phyloP scores from a whole-genome alignment of 345 rosid genomes.

The Arabis alpina region DNA sequence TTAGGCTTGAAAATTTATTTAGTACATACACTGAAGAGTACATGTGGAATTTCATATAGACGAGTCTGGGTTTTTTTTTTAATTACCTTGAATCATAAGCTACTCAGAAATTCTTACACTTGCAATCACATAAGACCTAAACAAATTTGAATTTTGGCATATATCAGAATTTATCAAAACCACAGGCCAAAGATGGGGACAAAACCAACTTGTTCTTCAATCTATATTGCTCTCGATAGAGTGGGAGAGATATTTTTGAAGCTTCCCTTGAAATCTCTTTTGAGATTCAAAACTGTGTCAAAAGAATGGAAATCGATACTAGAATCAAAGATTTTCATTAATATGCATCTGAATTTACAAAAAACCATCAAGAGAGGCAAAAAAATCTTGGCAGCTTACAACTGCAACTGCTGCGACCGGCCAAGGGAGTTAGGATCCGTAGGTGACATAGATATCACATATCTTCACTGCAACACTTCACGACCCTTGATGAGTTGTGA shows the following conservation, averaged over 20 bases:
- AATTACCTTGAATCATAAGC: too few species aligned
- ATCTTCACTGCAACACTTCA: neutral
- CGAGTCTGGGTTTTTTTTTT: too few species aligned
- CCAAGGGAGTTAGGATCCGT: neutral
- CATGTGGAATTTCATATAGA: too few species aligned
- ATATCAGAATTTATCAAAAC: too few species aligned
- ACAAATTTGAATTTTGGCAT: too few species aligned
- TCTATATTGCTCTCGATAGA: neutral
- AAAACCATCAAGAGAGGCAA: neutral
- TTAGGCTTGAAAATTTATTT: neutral
- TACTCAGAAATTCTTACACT: too few species aligned
- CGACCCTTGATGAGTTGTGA: neutral
- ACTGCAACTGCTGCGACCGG: neutral
- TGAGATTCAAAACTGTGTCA: neutral
- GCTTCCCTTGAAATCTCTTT: neutral
- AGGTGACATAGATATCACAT: neutral
- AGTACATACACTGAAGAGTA: too few species aligned
- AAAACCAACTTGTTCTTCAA: neutral
- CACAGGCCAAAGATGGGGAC: too few species aligned
- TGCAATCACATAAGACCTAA: too few species aligned
- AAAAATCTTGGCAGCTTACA: neutral
- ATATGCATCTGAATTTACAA: neutral
- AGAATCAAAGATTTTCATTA: neutral
- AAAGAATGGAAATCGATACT: slow-evolving; percentile 9
- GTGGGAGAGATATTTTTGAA: neutral